Conservation (phyloP, 805 yeast genomes). For the Wickerhamiella siamensis region DNA sequence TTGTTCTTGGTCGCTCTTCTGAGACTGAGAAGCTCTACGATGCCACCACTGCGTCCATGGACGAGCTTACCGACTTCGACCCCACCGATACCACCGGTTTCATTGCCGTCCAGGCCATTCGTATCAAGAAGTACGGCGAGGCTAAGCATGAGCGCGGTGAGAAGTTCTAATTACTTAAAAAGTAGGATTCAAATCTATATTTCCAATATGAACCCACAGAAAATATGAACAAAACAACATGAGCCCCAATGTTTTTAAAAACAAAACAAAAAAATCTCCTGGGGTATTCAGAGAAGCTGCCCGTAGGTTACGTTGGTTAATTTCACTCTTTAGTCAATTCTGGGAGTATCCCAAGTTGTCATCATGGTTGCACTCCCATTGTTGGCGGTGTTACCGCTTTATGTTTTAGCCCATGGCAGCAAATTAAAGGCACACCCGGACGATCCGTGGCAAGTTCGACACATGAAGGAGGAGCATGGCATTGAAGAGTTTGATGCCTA, state of each 20-base stretch:
- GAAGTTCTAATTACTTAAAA: conserved; percentile 8
- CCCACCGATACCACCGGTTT: conserved; percentile 96
- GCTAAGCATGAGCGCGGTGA: conserved; percentile 72
- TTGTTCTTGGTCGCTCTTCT: conserved; percentile 84
- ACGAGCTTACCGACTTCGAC: conserved; percentile 93
- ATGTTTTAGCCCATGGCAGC: conserved; percentile 9
- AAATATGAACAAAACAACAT: too few relatives aligned
- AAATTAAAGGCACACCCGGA: conserved; percentile 8
- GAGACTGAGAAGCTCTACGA: conserved; percentile 93
- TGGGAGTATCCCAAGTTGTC: too few relatives aligned
- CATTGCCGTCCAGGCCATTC: conserved; percentile 94
- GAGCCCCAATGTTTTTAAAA: too few relatives aligned
- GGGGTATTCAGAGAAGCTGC: too few relatives aligned
- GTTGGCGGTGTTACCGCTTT: too few relatives aligned
- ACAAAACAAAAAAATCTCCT: too few relatives aligned
- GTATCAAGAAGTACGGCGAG: conserved; percentile 97
- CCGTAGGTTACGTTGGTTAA: too few relatives aligned
- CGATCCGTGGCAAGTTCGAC: conserved; percentile 34
- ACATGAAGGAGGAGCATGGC: conserved; percentile 81
- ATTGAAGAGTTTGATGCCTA: conserved; percentile 58
- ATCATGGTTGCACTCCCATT: too few relatives aligned
- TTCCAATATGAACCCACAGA: neutral
- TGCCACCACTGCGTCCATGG: conserved; percentile 98
- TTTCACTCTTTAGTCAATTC: too few relatives aligned
- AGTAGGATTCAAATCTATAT: neutral